These are phyloP conservation scores for Corinectria fuckeliana DNA, from an alignment of 2,329 filamentous ascomycete species.

Conservation along the genomic window DNA sequence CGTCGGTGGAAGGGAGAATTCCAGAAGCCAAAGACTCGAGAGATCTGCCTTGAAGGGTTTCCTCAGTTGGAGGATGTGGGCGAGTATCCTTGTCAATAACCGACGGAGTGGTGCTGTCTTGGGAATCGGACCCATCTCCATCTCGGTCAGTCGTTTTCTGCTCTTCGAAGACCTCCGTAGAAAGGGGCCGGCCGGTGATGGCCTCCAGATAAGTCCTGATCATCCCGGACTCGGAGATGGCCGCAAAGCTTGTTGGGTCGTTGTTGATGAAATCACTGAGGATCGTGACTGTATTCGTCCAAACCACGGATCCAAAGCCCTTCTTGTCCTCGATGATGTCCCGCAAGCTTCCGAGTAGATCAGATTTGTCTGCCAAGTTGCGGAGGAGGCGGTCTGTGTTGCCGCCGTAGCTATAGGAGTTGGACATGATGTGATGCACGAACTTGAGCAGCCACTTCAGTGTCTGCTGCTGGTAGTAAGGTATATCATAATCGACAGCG, in stretches of 20 bases:
- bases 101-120: constrained; percentile 49
- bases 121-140: constrained; percentile 46
- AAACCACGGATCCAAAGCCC: constrained; percentile 89
- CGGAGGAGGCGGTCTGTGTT: constrained; percentile 90
- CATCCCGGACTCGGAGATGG: constrained; percentile 92
- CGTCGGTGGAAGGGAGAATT: constrained; percentile 86
- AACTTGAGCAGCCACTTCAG: constrained; percentile 95
- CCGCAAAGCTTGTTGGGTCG: constrained; percentile 95
- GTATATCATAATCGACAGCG: constrained; percentile 90
- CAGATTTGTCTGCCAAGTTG: constrained; percentile 92
- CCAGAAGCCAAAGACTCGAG: constrained; percentile 64
- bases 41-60: constrained; percentile 54
- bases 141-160: constrained; percentile 41
- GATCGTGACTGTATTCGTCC: constrained; percentile 92
- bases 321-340: constrained; percentile 80
- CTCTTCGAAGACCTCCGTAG: constrained; percentile 39
- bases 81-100: constrained; percentile 46
- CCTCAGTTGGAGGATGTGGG: constrained; percentile 60
- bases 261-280: constrained; percentile 98
- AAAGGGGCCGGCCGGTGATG: constrained; percentile 65
- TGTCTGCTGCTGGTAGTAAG: constrained; percentile 91
- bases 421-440: constrained; percentile 93
- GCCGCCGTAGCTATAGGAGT: constrained; percentile 69
- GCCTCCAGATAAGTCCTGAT: constrained; percentile 86
- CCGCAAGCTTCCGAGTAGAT: constrained; percentile 78